A percentile compares a stretch with the other conserved stretches of the same genome.
These are phyloP conservation scores for Diversispora eburnea DNA, from an alignment of 192 early-diverging fungal genomes.

Conservation along the genomic window DNA sequence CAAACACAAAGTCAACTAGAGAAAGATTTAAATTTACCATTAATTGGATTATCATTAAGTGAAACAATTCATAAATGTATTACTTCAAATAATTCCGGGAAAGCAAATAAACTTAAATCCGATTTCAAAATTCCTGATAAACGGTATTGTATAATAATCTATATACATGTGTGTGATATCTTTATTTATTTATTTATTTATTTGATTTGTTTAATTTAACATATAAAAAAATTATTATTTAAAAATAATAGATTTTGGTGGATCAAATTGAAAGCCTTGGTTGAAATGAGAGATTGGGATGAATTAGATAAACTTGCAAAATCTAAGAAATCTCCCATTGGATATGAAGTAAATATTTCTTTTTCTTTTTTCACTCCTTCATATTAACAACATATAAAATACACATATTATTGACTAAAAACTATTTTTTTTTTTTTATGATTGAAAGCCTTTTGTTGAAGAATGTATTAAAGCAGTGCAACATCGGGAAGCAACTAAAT, in stretches of 20 bases:
- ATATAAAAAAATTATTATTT: background rate
- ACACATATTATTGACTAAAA: background rate
- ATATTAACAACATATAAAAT: background rate
- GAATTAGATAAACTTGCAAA: constrained; percentile 77
- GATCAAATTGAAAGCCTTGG: constrained; percentile 82
- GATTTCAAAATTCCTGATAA: constrained; percentile 90
- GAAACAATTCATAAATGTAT: constrained; percentile 85
- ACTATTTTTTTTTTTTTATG: background rate
- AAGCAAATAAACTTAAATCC: constrained; percentile 72
- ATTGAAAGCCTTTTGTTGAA: constrained; percentile 66
- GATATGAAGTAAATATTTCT: constrained; percentile 51
- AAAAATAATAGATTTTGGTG: constrained; percentile 68
- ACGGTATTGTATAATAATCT: constrained; percentile 37
- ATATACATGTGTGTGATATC: background rate
- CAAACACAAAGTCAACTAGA: constrained; percentile 73
- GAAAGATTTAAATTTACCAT: constrained; percentile 60
- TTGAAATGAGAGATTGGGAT: constrained; percentile 79
- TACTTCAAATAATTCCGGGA: constrained; percentile 59
- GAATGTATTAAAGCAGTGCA: constrained; percentile 75
- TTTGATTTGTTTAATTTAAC: background rate
- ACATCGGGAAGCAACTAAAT: constrained; percentile 71
- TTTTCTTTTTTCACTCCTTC: no score
- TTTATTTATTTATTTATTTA: background rate
- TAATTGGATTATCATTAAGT: constrained; percentile 72
- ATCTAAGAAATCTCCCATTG: constrained; percentile 76